Evolutionary conservation across 371 early-diverging fungal species (phyloP), one percentile per base, ranked within the genome.

Genomic region (Capillidium rhysosporum): DNA sequence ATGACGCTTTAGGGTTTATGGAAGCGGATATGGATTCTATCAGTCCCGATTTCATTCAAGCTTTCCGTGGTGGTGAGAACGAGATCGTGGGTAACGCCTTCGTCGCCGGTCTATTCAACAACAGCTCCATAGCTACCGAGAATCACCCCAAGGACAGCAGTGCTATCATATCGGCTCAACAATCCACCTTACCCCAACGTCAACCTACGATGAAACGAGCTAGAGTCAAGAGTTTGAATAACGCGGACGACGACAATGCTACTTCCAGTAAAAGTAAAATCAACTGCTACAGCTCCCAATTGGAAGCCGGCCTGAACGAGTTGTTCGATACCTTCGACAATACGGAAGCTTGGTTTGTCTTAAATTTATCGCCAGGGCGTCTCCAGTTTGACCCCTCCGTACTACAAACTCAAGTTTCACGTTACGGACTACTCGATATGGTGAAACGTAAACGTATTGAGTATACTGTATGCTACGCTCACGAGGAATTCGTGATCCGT

Each of bases 281-380:
- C 5, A 60, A 66, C 1, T 72, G 71, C n/a, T 59, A 80, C 16
- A 68, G 72, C 1, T 65, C 75, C n/a, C 81, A 88, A 65, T 72
- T 86, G 58, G 80, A 82, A 53, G 70, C 74, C 8, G 75, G 85
- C 1, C 61, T 90, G 43, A 75, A 79, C 46, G 86, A 86, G 57
- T 67, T 93, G 7, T 66, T 87, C 9, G 79, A 78, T 26, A 75
- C 87, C 5, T 64, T 93, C 30, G 76, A 77, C 52, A 86, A 86
- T 53, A 87, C 93, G 0, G 76, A 79, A 43, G 69, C 86, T 16
- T 93, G 92, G 84, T 84, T 84, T 58, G 64, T 92, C 49, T 69
- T 87, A 61, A 86, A 86, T 65, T 67, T 95, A 51, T 73, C 78
- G 41, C 83, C 86, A 3, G 81, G 84, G 53, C 83, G 82, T 62